Evolutionary conservation across 768 basidiomycete genomes (phyloP).

Genomic region (Gelatoporia subvermispora): DNA sequence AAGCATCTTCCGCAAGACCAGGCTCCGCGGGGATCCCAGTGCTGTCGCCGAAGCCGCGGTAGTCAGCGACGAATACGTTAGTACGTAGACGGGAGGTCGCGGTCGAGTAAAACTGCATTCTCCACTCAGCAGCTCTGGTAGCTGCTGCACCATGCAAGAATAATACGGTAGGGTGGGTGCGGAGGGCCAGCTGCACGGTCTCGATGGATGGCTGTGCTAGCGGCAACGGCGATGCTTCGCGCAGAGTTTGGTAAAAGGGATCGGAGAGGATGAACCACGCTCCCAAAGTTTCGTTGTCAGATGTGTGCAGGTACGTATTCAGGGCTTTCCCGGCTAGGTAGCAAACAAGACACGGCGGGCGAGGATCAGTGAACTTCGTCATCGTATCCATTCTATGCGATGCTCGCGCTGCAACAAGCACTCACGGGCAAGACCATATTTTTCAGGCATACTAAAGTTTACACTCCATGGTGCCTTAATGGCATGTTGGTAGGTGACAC

Average conservation of each 20-base stretch:
- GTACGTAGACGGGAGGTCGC: constrained; percentile 61
- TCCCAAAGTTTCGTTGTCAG: constrained; percentile 77
- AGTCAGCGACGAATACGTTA: constrained; percentile 86
- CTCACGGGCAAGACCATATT: constrained; percentile 78
- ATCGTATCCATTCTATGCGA: too few relatives aligned
- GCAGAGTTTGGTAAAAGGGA: constrained; percentile 48
- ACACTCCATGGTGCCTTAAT: constrained; percentile 59
- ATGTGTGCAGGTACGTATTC: constrained; percentile 64
- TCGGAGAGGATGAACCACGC: constrained; percentile 84
- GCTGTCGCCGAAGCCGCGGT: constrained; percentile 90
- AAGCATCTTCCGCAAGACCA: constrained; percentile 70
- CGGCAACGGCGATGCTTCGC: constrained; percentile 32
- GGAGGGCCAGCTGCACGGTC: constrained; percentile 51
- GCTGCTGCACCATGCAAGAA: constrained; percentile 90
- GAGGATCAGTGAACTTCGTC: neutral
- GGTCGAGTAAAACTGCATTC: constrained; percentile 64
- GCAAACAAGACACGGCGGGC: too few relatives aligned
- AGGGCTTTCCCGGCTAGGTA: constrained; percentile 67
- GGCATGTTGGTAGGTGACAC: constrained; percentile 61
- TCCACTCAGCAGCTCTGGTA: constrained; percentile 62
- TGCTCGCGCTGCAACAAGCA: constrained; percentile 4
- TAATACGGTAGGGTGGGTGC: constrained; percentile 67
- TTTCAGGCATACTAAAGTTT: constrained; percentile 64
- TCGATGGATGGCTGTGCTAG: constrained; percentile 28
- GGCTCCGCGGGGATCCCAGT: constrained; percentile 69